Percentiles rank a stretch among this genome's conserved stretches.
Conservation (phyloP, 306 rosid genomes). For the Vigna hirtella region DNA sequence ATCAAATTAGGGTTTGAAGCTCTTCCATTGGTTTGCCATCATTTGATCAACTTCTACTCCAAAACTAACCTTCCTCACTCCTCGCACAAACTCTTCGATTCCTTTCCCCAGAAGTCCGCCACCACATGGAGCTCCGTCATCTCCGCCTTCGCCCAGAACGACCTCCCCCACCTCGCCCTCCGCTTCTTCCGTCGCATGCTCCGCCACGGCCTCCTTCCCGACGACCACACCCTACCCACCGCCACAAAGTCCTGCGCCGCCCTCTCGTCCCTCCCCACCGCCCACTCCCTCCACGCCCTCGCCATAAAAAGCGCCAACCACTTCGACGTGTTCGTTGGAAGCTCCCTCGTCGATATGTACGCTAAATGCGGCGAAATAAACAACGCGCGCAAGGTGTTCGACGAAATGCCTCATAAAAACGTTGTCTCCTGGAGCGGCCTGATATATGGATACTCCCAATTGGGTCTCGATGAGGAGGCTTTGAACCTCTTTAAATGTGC, state of each 20-base stretch:
- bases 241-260: slow-evolving; percentile 73
- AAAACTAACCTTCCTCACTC: slow-evolving; percentile 66
- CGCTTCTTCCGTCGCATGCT: slow-evolving; percentile 73
- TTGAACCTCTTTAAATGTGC: slow-evolving; percentile 66
- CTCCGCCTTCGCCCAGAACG: slow-evolving; percentile 80
- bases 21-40: slow-evolving; percentile 70
- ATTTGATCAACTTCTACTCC: slow-evolving; percentile 83
- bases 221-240: slow-evolving; percentile 76
- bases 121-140: slow-evolving; percentile 89
- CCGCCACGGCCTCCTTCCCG: slow-evolving; percentile 50
- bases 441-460: slow-evolving; percentile 75
- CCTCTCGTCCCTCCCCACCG: slow-evolving; percentile 53
- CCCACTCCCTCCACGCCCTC: slow-evolving; percentile 60
- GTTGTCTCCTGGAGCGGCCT: slow-evolving; percentile 90
- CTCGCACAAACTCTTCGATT: slow-evolving; percentile 59
- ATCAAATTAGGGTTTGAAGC: slow-evolving; percentile 66
- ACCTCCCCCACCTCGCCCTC: slow-evolving; percentile 67
- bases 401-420: slow-evolving; percentile 75
- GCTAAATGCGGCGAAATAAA: slow-evolving; percentile 61
- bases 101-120: slow-evolving; percentile 53
- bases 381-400: slow-evolving; percentile 64
- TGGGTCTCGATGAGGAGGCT: slow-evolving; percentile 77
- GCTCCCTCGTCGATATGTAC: slow-evolving; percentile 77
- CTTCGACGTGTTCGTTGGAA: slow-evolving; percentile 71
- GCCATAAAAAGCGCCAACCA: slow-evolving; percentile 63